These are phyloP conservation scores for Mangifera indica DNA, from an alignment of 345 rosid genomes.

Conservation along the genomic window DNA sequence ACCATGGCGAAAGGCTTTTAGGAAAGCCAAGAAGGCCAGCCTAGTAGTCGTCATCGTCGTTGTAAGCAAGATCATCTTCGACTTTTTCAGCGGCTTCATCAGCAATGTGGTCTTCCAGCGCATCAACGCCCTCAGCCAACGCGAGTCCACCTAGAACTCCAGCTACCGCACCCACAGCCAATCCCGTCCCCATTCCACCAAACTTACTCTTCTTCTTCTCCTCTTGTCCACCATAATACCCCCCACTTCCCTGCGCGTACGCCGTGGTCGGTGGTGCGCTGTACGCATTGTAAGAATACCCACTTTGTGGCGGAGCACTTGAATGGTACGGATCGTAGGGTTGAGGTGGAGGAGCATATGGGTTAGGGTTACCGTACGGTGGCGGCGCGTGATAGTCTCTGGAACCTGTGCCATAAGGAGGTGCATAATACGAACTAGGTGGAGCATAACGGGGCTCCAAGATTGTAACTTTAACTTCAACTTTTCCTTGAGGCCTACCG, in stretches of 20 bases:
- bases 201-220: constrained; percentile 60
- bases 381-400: constrained; percentile 35
- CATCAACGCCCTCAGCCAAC: constrained; percentile 63
- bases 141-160: constrained; percentile 78
- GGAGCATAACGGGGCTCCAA: constrained; percentile 33
- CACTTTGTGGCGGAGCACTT: constrained; percentile 30
- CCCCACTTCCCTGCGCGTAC: constrained; percentile 26
- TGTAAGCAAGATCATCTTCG: constrained; percentile 55
- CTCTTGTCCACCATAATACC: constrained; percentile 23
- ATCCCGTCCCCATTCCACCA: constrained; percentile 81
- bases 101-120: constrained; percentile 62
- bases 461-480: constrained; percentile 52
- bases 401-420: constrained; percentile 38
- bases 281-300: constrained; percentile 32
- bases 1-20: too few relatives aligned
- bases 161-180: constrained; percentile 87
- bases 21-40: too few relatives aligned
- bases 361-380: constrained; percentile 22
- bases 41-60: constrained; percentile 29
- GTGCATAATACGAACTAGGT: constrained; percentile 21
- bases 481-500: constrained; percentile 81
- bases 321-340: constrained; percentile 25
- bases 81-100: constrained; percentile 61
- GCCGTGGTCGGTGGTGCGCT: constrained; percentile 16
- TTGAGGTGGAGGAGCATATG: constrained; percentile 32